Conservation (phyloP, 768 basidiomycete genomes). For the Jaapia argillacea region DNA sequence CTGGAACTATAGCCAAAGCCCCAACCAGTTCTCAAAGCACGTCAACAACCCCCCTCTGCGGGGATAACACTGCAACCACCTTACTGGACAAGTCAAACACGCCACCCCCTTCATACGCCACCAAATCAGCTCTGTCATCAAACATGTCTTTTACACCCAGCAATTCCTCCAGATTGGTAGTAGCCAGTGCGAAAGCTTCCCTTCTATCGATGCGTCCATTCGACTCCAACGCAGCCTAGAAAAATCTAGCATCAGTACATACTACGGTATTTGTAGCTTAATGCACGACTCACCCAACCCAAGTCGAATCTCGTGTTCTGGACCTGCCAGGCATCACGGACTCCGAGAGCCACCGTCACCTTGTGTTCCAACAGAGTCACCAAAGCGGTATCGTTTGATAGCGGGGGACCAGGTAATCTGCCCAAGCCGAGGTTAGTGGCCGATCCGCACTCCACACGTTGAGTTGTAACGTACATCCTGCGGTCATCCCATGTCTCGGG, state of each 20-base stretch:
- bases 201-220: slow-evolving; percentile 25
- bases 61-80: slow-evolving; percentile 18
- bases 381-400: slow-evolving; percentile 45
- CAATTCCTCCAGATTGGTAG: slow-evolving; percentile 31
- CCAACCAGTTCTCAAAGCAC: no score
- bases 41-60: slow-evolving; percentile 17
- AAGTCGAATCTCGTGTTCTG: slow-evolving; percentile 27
- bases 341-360: slow-evolving; percentile 54
- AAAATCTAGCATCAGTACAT: background rate
- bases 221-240: slow-evolving; percentile 30
- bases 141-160: slow-evolving; percentile 21
- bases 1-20: no score
- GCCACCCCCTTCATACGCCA: slow-evolving; percentile 20
- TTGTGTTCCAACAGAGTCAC: slow-evolving; percentile 43
- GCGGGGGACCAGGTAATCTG: slow-evolving; percentile 61
- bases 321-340: slow-evolving; percentile 22
- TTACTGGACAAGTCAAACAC: slow-evolving; percentile 20
- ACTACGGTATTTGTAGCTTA: no score
- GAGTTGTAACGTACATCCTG: slow-evolving; percentile 35
- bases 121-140: slow-evolving; percentile 18
- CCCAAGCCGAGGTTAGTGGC: background rate
- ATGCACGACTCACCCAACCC: slow-evolving; percentile 23
- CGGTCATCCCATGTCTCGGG: slow-evolving; percentile 53
- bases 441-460: background rate
- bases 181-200: slow-evolving; percentile 26